phyloP scores from a whole-genome alignment of 208 protist species.

The Naegleria gruberi region DNA sequence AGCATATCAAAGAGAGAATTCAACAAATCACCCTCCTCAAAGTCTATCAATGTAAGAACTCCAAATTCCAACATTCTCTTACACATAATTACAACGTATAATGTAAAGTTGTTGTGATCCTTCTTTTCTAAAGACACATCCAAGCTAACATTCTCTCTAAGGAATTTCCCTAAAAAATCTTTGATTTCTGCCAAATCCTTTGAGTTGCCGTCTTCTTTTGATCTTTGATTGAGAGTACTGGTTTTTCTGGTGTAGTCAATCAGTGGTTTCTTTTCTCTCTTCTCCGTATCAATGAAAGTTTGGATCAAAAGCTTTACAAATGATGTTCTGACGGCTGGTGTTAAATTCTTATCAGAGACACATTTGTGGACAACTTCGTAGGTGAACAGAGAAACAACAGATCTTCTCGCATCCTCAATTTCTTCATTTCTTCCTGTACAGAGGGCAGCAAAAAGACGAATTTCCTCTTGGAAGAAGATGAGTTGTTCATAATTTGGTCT shows the following conservation, averaged over 20 bases:
- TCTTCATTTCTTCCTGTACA: background rate
- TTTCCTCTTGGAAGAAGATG: background rate
- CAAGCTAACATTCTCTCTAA: background rate
- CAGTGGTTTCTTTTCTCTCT: background rate
- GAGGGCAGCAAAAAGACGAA: background rate
- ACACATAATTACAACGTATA: background rate
- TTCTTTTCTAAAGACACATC: background rate
- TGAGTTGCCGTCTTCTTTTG: background rate
- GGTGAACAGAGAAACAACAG: background rate
- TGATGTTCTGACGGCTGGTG: background rate
- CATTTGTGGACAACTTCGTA: background rate
- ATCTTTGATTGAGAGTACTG: background rate
- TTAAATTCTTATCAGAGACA: background rate
- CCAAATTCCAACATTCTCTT: background rate
- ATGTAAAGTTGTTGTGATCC: background rate
- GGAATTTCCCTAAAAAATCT: background rate
- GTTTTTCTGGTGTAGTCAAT: background rate
- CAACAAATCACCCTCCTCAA: background rate
- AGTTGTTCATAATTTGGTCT: background rate
- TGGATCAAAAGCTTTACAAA: background rate
- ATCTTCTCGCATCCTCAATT: background rate
- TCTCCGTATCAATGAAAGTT: background rate
- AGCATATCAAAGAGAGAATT: background rate
- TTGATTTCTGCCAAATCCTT: background rate
- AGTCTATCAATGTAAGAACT: background rate